Base-by-base conservation (phyloP, 306 rosid genomes). In the Malus orientalis region DNA sequence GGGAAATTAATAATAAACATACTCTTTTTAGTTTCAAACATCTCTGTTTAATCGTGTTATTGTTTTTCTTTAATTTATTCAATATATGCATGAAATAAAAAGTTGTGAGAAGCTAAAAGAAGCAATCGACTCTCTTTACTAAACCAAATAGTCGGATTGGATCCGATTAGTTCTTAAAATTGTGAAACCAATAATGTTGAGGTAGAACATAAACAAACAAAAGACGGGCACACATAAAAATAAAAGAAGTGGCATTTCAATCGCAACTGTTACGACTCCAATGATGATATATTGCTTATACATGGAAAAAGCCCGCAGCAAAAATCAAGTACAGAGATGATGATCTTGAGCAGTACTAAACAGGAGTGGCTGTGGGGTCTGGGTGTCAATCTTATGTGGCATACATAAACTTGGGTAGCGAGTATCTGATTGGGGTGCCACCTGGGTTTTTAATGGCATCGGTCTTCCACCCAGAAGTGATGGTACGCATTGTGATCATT, bases 311-410 rank as follows among this genome's bases (percentile, higher is more conserved):
- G 65, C 32, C 9, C 4, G 33, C 33, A 11, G 32, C 12, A 60
- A 59, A 59, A 23, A 8, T 1, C 5, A 55, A 19, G 25, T 3
- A 20, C 61, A 27, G 29, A 55, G 23, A 7, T 1, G 60, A 55
- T 55, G 23, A 55, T 20, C 25, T 19, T 20, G 60, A 8, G 60
- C 25, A 55, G 60, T 47, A 47, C 51, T 12, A 27, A 27, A 27
- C 29, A 27, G 97, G 98, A 1, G 96, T 94, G 49, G 97, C 98
- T 11, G 95, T 94, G 15, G 98, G 98, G 70, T 91, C 93, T 13
- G 97, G 97, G 4, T 91, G 98, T 97, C 97, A 94, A 64, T 82
- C 93, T 15, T 87, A 82, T 70, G 98, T 94, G 11, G 97, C 97
- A 12, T 94, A 86, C 86, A 84, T 94, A 75, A 94, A 91, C 82